Evolutionary conservation across 2,329 filamentous ascomycete genomes (phyloP), one percentile per base, ranked within the genome.

Genomic region (Pezicula rhizophila): DNA sequence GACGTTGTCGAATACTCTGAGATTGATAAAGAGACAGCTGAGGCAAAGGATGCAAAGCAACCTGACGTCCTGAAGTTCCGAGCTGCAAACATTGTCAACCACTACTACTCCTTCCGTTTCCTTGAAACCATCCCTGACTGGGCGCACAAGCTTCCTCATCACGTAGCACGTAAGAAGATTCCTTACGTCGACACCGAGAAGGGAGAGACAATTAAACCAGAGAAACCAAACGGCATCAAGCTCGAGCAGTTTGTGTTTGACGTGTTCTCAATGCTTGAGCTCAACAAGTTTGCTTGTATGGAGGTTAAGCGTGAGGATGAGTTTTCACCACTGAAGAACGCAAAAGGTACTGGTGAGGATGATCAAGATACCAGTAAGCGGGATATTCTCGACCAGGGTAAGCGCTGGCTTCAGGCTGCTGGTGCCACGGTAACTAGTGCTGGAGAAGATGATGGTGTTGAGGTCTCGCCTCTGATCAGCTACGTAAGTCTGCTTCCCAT

Each of bases 181-280:
- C 91, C 92, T 10, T 85, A 81, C 66, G 79, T 89, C 57, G 83
- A 96, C 66, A 78, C 84, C 12, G 76, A 85, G 65, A 85, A 78
- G 28, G 91, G 90, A 55, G 84, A 89, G 67, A 80, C 81, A 0
- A 75, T 96, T 69, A 96, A 96, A 78, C 90, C 92, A 3, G 84
- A 90, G 68, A 93, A 90, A 74, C 89, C 93, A 56, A 99, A 99
- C 65, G 93, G 93, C 58, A 91, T 99, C 79, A 99, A 99, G 78
- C 81, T 99, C 35, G 93, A 99, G 78, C 93, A 97, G 71, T 99
- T 97, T 62, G 91, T 99, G 52, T 99, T 99, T 66, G 93, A 99
- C 66, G 93, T 95, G 64, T 99, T 99, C 78, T 91, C 92, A 52
- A 79, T 92, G 75, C 76, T 95, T 46, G 74, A 84, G 15, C 81